These are phyloP conservation scores for Conoideocrella luteorostrata DNA, from an alignment of 2,329 filamentous ascomycete species.

Conservation along the genomic window DNA sequence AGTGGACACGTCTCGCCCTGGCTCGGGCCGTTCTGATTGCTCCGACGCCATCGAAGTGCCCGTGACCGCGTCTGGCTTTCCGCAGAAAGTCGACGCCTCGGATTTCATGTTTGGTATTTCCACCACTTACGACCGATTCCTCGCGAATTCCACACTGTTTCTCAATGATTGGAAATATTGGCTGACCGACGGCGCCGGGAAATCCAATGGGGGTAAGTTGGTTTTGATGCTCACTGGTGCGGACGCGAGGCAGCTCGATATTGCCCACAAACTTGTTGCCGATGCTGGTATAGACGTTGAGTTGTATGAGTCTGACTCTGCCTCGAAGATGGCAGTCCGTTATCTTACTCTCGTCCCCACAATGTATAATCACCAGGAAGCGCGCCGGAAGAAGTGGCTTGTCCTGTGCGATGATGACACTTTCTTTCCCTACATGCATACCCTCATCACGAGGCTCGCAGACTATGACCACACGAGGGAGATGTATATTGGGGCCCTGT, in stretches of 20 bases:
- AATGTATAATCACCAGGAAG: constrained; percentile 44
- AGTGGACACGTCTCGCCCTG: constrained; percentile 33
- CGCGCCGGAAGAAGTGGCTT: constrained; percentile 47
- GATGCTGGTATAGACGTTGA: constrained; percentile 48
- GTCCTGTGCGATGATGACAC: constrained; percentile 59
- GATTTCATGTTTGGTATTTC: constrained; percentile 54
- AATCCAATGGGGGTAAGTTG: constrained; percentile 50
- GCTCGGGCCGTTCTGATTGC: constrained; percentile 30
- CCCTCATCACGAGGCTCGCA: constrained; percentile 42
- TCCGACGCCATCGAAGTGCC: constrained; percentile 41
- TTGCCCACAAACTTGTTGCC: constrained; percentile 35
- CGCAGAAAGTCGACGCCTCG: constrained; percentile 43
- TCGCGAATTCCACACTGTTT: constrained; percentile 39
- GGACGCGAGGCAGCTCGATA: constrained; percentile 41
- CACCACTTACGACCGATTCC: constrained; percentile 48
- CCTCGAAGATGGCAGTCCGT: constrained; percentile 45
- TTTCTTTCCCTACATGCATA: constrained; percentile 54
- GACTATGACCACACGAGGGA: constrained; percentile 43
- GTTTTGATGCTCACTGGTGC: constrained; percentile 47
- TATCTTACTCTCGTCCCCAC: constrained; percentile 49
- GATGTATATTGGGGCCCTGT: constrained; percentile 54
- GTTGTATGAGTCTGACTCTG: constrained; percentile 43
- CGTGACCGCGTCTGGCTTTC: constrained; percentile 27
- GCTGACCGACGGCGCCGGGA: constrained; percentile 48
- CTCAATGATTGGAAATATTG: constrained; percentile 53